Conservation (phyloP, 2,329 filamentous ascomycete species). For the Venturia effusa region DNA sequence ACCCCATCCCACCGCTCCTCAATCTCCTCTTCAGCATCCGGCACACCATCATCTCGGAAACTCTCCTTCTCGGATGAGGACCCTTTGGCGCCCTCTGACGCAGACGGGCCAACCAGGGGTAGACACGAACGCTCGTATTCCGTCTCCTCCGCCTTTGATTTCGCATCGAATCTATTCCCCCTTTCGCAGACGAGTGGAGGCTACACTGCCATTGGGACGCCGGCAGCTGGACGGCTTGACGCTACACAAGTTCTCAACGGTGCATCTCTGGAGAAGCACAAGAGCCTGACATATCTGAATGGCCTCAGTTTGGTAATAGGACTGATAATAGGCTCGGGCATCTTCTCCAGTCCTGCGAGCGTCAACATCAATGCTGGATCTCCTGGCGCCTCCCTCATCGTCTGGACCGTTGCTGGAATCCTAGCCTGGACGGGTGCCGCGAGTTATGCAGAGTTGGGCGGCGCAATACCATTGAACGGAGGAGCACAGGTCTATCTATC, state of each 20-base stretch:
- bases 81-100: conserved; percentile 50
- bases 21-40: conserved; percentile 65
- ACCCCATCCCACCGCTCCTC: conserved; percentile 54
- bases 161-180: conserved; percentile 85
- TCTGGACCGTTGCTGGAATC: conserved; percentile 85
- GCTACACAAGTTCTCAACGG: conserved; percentile 51
- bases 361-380: conserved; percentile 88
- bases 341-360: conserved; percentile 89
- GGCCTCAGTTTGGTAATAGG: conserved; percentile 85
- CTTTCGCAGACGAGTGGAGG: conserved; percentile 66
- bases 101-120: conserved; percentile 29
- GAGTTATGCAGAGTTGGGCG: conserved; percentile 90
- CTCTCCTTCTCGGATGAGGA: conserved; percentile 83
- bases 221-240: conserved; percentile 47
- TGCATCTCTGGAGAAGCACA: conserved; percentile 84
- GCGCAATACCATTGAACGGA: conserved; percentile 90
- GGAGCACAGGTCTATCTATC: conserved; percentile 88
- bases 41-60: conserved; percentile 82
- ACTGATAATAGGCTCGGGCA: conserved; percentile 89
- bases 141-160: conserved; percentile 88
- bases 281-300: conserved; percentile 90
- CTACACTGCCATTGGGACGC: conserved; percentile 78
- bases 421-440: conserved; percentile 93
- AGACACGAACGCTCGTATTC: conserved; percentile 61
- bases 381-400: conserved; percentile 77